phyloP scores from a whole-genome alignment of 108 stramenopile genomes.

The Stephanodiscus minutulus region DNA sequence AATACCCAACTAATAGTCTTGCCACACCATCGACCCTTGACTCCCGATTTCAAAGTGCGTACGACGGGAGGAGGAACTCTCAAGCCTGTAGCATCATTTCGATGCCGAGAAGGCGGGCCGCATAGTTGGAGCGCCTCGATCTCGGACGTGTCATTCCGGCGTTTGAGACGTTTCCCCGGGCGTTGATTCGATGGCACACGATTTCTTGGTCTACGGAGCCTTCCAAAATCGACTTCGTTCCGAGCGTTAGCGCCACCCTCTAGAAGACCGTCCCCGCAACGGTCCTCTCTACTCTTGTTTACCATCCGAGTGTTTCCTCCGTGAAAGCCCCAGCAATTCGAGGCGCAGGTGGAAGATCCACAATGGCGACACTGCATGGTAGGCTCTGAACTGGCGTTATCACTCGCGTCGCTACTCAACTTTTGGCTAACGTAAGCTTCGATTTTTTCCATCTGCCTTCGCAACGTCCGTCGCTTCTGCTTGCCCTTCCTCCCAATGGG shows the following conservation, averaged over 20 bases:
- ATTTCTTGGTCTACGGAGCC: conserved; percentile 19
- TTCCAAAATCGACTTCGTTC: not conserved
- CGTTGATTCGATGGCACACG: conserved; percentile 46
- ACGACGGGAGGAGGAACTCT: conserved; percentile 63
- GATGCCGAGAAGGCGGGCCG: conserved; percentile 41
- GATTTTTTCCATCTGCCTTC: conserved; percentile 70
- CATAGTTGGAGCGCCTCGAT: conserved; percentile 46
- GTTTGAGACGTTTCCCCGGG: conserved; percentile 42
- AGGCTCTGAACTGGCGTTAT: not conserved
- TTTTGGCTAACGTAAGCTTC: conserved; percentile 22
- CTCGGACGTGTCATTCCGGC: conserved; percentile 53
- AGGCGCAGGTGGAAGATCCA: conserved; percentile 59
- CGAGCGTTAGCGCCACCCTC: conserved; percentile 8
- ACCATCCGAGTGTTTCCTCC: conserved; percentile 64
- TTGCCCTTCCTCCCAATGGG: conserved; percentile 68
- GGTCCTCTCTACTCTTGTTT: conserved; percentile 27
- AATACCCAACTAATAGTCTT: conserved; percentile 55
- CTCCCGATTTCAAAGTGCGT: conserved; percentile 54
- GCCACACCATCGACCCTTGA: conserved; percentile 82
- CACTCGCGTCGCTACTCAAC: conserved; percentile 2
- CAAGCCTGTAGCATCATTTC: conserved; percentile 49
- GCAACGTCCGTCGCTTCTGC: conserved; percentile 72
- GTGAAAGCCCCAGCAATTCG: conserved; percentile 85
- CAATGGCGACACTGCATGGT: conserved; percentile 70
- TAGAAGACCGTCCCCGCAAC: not conserved